These are phyloP conservation scores for Hypomyces rosellus DNA, from an alignment of 2,329 filamentous ascomycete species.

Conservation along the genomic window DNA sequence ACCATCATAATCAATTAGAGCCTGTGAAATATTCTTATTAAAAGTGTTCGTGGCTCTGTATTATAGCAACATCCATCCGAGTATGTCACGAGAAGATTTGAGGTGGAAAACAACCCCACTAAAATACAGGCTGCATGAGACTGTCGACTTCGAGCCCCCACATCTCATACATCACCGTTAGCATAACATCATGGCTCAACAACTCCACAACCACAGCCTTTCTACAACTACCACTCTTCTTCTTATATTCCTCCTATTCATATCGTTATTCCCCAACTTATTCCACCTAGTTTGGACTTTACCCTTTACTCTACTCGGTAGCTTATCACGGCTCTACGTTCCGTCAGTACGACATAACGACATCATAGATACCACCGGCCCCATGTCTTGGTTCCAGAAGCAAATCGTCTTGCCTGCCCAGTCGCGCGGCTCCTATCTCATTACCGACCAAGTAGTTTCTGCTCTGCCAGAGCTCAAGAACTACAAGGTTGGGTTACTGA, in stretches of 20 bases:
- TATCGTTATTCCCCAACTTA: conserved; percentile 45
- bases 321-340: conserved; percentile 25
- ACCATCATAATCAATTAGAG: too few relatives aligned
- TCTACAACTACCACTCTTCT: conserved; percentile 36
- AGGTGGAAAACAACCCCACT: conserved; percentile 4
- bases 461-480: conserved; percentile 71
- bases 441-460: conserved; percentile 68
- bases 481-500: conserved; percentile 80
- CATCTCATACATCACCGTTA: conserved; percentile 17
- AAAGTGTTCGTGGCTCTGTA: too few relatives aligned
- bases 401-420: conserved; percentile 70
- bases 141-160: conserved; percentile 22
- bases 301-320: conserved; percentile 35
- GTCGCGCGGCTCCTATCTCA: conserved; percentile 79
- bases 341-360: conserved; percentile 21
- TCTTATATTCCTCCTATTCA: conserved; percentile 41
- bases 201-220: conserved; percentile 28
- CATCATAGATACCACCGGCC: conserved; percentile 15
- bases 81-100: too few relatives aligned
- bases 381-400: conserved; percentile 79
- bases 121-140: not conserved
- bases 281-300: conserved; percentile 49
- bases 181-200: conserved; percentile 29
- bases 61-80: too few relatives aligned
- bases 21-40: too few relatives aligned